phyloP scores from a whole-genome alignment of 164 flowering plant species.

The Malania oleifera region DNA sequence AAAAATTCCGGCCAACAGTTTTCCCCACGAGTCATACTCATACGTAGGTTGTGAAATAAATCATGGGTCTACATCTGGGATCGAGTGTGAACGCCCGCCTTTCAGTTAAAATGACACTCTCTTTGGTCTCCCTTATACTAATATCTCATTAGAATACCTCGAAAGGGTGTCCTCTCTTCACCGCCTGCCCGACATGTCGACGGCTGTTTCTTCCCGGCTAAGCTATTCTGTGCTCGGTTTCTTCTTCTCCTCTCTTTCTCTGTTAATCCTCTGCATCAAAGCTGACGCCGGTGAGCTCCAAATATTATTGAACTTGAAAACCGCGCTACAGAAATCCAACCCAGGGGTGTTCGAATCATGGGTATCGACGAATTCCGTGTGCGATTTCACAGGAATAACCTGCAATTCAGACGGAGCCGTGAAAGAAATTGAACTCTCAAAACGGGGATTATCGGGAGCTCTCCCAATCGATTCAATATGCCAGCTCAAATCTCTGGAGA shows the following conservation, averaged over 20 bases:
- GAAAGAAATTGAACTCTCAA: conserved; percentile 47
- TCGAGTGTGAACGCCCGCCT: no score
- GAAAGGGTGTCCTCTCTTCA: neutral
- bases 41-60: no score
- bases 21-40: no score
- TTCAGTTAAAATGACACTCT: no score
- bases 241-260: conserved; percentile 2
- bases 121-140: no score
- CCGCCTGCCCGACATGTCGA: conserved; percentile 8
- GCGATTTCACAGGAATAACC: conserved; percentile 39
- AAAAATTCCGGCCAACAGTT: no score
- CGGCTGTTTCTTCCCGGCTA: neutral
- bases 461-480: conserved; percentile 43
- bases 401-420: conserved; percentile 28
- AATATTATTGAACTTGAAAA: conserved; percentile 30
- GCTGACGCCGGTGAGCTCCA: conserved; percentile 32
- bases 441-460: conserved; percentile 22
- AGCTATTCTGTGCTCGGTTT: conserved; percentile 3
- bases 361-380: conserved; percentile 15
- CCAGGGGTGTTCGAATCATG: conserved; percentile 33
- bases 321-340: conserved; percentile 26
- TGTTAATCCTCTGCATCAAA: conserved; percentile 7
- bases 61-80: no score
- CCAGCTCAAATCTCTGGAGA: conserved; percentile 34
- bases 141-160: neutral